Evolutionary conservation across 2,329 filamentous ascomycete genomes (phyloP).

Genomic region (Pseudogymnoascus sp.): DNA sequence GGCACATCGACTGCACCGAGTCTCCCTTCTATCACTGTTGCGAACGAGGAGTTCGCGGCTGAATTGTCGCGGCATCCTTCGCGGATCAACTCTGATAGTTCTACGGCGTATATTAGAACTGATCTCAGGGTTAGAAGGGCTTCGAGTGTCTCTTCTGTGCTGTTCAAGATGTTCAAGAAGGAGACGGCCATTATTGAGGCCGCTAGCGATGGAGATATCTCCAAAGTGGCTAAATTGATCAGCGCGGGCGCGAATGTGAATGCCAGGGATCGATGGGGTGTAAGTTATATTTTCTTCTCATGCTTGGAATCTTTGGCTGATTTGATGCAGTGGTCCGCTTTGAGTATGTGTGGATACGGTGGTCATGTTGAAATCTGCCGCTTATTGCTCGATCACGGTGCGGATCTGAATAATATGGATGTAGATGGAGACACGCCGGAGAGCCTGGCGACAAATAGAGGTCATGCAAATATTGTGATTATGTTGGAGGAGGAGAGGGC

Average conservation of each 20-base stretch:
- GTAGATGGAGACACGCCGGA: constrained; percentile 24
- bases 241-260: constrained; percentile 24
- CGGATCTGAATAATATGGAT: constrained; percentile 22
- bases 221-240: constrained; percentile 22
- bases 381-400: constrained; percentile 22
- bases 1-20: constrained; percentile 15
- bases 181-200: constrained; percentile 24
- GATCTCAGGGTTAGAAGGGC: constrained; percentile 13
- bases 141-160: constrained; percentile 14
- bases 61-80: constrained; percentile 18
- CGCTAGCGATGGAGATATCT: constrained; percentile 22
- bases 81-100: constrained; percentile 12
- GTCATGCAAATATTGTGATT: constrained; percentile 23
- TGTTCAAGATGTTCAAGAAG: constrained; percentile 23
- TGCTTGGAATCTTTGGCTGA: not conserved
- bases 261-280: constrained; percentile 23
- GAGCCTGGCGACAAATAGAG: constrained; percentile 21
- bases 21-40: constrained; percentile 16
- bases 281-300: constrained; percentile 11
- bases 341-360: constrained; percentile 24
- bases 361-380: constrained; percentile 22
- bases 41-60: constrained; percentile 23
- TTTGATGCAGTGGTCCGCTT: constrained; percentile 19
- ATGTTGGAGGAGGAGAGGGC: constrained; percentile 20
- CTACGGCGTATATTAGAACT: constrained; percentile 12